Base-by-base conservation (phyloP, 306 rosid species). In the Vicia sativa region DNA sequence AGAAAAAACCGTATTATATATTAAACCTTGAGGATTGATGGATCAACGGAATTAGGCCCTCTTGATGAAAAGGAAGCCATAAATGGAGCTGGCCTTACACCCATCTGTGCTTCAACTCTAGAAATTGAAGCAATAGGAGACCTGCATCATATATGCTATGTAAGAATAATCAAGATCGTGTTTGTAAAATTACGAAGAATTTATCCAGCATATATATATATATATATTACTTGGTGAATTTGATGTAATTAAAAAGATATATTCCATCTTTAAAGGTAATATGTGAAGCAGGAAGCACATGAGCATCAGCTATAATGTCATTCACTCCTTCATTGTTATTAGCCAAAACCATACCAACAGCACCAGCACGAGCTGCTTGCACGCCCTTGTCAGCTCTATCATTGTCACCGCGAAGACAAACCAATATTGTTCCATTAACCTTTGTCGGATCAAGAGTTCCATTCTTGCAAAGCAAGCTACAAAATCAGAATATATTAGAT, bases 321-420 rank as follows among this genome's bases (percentile, higher is more conserved):
- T 63, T 58, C 37, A 48, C 78, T 28, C 14, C 4, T 0, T 0
- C 0, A 9, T 5, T 0, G 14, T 42, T 46, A 39, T 86, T 88
- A 53, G 46, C 83, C 72, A 91, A 72, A 66, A 91, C 68, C 95
- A 91, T 86, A 29, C 95, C 97, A 5, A 76, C 82, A 9, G 85
- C 95, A 0, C 97, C 95, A 4, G 67, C 86, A 18, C 7, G 34
- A 63, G 48, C 26, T 12, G 74, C 89, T 19, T 42, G 10, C 8
- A 4, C 25, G 19, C 91, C 87, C 76, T 87, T 84, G 0, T 60
- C 54, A 3, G 11, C 1, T 79, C 83, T 81, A 39, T 0, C 73
- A 67, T 2, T 66, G 0, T 13, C 45, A 2, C 90, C 95, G 1
- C 89, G 67, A 42, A 81, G 35, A 41, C 92, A 91, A 1, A 88